Percentiles rank a stretch among this genome's conserved stretches.
phyloP scores from a whole-genome alignment of 2,329 filamentous ascomycete species.

The Claviceps sp. region DNA sequence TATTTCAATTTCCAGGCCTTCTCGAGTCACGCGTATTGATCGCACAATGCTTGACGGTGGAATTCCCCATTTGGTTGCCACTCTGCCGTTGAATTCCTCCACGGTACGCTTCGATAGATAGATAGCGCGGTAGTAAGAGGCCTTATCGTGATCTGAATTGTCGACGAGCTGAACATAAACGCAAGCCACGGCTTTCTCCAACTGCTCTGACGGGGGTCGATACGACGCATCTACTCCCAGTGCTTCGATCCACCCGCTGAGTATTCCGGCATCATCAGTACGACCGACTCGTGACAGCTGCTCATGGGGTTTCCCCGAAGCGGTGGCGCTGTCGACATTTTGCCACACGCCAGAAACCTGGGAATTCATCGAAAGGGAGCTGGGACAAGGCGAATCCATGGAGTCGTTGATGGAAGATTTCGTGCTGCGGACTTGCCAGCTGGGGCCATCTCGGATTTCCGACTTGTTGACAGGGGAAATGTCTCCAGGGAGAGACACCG shows the following conservation, averaged over 20 bases:
- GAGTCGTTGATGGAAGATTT: constrained; percentile 46
- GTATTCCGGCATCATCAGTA: constrained; percentile 47
- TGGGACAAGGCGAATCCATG: constrained; percentile 53
- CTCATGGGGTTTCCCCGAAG: constrained; percentile 32
- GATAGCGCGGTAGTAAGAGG: constrained; percentile 66
- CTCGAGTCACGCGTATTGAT: constrained; percentile 57
- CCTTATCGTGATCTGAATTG: constrained; percentile 33
- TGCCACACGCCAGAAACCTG: constrained; percentile 42
- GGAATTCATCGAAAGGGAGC: constrained; percentile 48
- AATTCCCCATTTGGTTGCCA: constrained; percentile 70
- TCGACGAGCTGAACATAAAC: constrained; percentile 62
- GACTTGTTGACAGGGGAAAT: constrained; percentile 44
- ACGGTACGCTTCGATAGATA: constrained; percentile 71
- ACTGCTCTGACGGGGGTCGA: constrained; percentile 59
- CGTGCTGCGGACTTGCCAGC: constrained; percentile 40
- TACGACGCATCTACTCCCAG: constrained; percentile 82
- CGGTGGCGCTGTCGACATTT: constrained; percentile 38
- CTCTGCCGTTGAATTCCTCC: constrained; percentile 56
- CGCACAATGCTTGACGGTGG: constrained; percentile 59
- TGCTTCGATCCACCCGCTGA: constrained; percentile 80
- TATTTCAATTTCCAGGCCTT: constrained; percentile 69
- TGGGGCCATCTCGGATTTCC: constrained; percentile 31
- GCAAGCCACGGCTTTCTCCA: constrained; percentile 66
- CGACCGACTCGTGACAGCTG: constrained; percentile 39
- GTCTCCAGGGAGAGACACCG: constrained; percentile 60